Evolutionary conservation across 306 rosid genomes (phyloP), one percentile per base, ranked within the genome.

Genomic region (Glycine tomentella): DNA sequence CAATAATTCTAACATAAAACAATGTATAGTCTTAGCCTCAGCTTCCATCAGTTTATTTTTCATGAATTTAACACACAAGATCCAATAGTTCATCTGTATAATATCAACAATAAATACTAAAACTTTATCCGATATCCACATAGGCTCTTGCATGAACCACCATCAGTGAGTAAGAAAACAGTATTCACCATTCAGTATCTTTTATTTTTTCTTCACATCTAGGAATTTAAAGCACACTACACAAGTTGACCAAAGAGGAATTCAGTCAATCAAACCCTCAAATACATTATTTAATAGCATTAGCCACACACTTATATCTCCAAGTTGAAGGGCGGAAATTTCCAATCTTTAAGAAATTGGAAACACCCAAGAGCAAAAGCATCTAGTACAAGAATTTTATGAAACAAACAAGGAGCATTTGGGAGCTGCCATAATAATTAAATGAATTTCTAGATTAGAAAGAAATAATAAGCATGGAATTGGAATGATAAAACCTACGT

Each of bases 311-410:
- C 67, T 25, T 61, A 4, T 31, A 4, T 61, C 15, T 7, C 40
- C 0, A 61, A 61, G 67, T 31, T 31, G 67, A 11, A 61, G 67
- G 31, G 67, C 4, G 7, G 67, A 61, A 61, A 61, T 38, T 61
- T 61, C 8, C 67, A 61, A 11, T 9, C 44, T 62, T 5, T 33
- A 33, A 11, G 44, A 62, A 14, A 2, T 31, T 31, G 44, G 15
- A 62, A 31, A 31, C 68, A 31, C 68, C 68, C 44, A 31, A 31
- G 68, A 62, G 42, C 68, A 62, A 62, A 59, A 62, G 15, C 68
- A 62, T 8, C 68, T 11, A 9, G 16, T 62, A 62, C 15, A 62
- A 4, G 44, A 11, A 4, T 12, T 10, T 4, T 4, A 9, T 61
- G n/a, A 61, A 25, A 25, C 42, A 31, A 11, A 10, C 9, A 42